These are phyloP conservation scores for Golubevia sp. DNA, from an alignment of 1,284 basidiomycete genomes.

Conservation along the genomic window DNA sequence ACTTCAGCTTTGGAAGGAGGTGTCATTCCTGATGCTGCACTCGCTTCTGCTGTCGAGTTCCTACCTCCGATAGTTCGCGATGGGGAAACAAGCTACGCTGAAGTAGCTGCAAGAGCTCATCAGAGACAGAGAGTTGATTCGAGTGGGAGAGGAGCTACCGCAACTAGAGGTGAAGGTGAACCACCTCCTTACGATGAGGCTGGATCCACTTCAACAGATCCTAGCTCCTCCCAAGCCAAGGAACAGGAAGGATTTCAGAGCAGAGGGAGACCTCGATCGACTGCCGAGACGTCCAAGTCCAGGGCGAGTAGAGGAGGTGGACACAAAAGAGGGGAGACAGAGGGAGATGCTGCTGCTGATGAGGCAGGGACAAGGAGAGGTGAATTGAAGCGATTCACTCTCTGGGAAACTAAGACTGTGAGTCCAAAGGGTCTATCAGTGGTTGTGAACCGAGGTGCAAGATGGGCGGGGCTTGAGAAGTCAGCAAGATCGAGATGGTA, in stretches of 20 bases:
- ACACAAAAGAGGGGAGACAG: neutral
- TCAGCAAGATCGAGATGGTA: too few relatives aligned
- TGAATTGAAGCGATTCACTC: slow-evolving; percentile 34
- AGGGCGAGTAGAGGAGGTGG: neutral
- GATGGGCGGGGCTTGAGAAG: too few relatives aligned
- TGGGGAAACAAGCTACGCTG: neutral
- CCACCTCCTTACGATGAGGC: too few relatives aligned
- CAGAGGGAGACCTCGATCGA: neutral
- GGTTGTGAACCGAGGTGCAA: too few relatives aligned
- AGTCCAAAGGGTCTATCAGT: neutral
- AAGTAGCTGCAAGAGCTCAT: neutral
- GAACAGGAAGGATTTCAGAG: too few relatives aligned
- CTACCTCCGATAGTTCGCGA: too few relatives aligned
- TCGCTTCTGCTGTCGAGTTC: too few relatives aligned
- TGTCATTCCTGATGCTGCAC: too few relatives aligned
- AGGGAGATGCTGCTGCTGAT: neutral
- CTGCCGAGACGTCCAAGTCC: neutral
- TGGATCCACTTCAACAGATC: neutral
- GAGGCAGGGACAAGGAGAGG: neutral
- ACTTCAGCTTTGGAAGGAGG: too few relatives aligned
- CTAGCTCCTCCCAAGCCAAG: neutral
- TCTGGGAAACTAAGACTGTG: slow-evolving; percentile 52
- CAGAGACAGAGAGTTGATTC: neutral
- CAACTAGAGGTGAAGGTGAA: neutral
- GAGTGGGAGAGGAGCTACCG: neutral